Percentiles rank a stretch among this genome's conserved stretches.
These are phyloP conservation scores for Fusarium coicis DNA, from an alignment of 2,329 filamentous ascomycete species.

Conservation along the genomic window DNA sequence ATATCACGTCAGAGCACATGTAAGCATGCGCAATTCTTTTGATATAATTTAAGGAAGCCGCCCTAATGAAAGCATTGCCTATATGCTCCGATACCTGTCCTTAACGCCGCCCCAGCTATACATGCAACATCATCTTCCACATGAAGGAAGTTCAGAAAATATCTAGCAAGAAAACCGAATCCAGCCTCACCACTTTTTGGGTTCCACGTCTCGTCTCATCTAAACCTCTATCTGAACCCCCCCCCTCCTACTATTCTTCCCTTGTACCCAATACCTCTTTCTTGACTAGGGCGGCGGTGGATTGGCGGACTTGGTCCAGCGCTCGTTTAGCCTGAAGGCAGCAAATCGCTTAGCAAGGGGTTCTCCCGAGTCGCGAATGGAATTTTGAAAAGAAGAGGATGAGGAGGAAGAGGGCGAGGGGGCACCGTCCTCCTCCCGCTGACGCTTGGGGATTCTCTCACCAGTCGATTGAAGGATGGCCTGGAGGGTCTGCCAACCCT, in stretches of 20 bases:
- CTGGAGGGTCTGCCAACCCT: conserved; percentile 93
- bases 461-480: conserved; percentile 95
- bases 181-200: conserved; percentile 9
- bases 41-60: conserved; percentile 8
- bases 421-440: conserved; percentile 50
- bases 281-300: conserved; percentile 39
- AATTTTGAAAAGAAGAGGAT: conserved; percentile 44
- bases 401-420: conserved; percentile 44
- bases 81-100: conserved; percentile 34
- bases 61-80: conserved; percentile 19
- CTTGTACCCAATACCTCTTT: conserved; percentile 14
- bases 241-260: not conserved
- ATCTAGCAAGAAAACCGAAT: conserved; percentile 4
- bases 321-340: conserved; percentile 71
- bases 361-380: conserved; percentile 56
- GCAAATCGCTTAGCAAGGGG: conserved; percentile 74
- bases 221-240: not conserved
- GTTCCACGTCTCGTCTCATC: not conserved
- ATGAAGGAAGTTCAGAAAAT: conserved; percentile 22
- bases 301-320: conserved; percentile 40
- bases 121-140: conserved; percentile 28
- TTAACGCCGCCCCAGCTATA: conserved; percentile 31
- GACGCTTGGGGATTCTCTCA: conserved; percentile 91
- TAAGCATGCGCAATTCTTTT: not conserved
- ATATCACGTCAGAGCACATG: not conserved